Evolutionary conservation across 2,329 filamentous ascomycete genomes (phyloP), one percentile per base, ranked within the genome.

Genomic region (Alternaria longipes): DNA sequence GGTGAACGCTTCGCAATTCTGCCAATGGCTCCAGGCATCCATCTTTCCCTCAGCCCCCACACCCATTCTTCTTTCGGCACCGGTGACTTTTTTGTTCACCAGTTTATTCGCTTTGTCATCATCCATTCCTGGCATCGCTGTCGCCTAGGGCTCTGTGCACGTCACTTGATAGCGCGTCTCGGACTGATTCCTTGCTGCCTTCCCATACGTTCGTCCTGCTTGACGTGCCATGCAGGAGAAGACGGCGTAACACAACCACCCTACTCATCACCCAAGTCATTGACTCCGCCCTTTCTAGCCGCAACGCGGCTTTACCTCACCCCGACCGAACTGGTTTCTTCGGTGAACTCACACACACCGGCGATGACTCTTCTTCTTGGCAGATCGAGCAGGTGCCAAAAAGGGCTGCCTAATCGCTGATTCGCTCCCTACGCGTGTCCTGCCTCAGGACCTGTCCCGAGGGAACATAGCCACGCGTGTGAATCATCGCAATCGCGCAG

Each of bases 401-500:
- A 50, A 46, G 45, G 63, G 66, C 58, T 68, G 70, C 72, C 73
- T 76, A 65, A 54, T 52, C 49, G 56, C 61, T 64, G 50, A 64
- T 56, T 64, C 41, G 59, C 45, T 62, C 63, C 62, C 64, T 51
- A 44, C 44, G n/a, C 65, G 20, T 28, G 44, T 55, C 59, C 65
- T 66, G 73, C 72, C 72, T 73, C 53, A 64, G 67, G 67, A 67
- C 64, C 50, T 12, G 56, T 59, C 58, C 64, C 36, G 44, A 42
- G 38, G 26, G 36, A 32, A 64, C 72, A 72, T 68, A 70, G 74
- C 74, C 74, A 69, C 73, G 57, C 63, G 61, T 53, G 47, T 77
- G 71, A 74, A 66, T 75, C 73, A 74, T 69, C 60, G 65, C 64
- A 56, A 59, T 67, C 52, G 61, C 67, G 69, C 65, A 72, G 51